These are phyloP conservation scores for Alternaria hordeiaustralica DNA, from an alignment of 2,329 filamentous ascomycete genomes.

Conservation along the genomic window DNA sequence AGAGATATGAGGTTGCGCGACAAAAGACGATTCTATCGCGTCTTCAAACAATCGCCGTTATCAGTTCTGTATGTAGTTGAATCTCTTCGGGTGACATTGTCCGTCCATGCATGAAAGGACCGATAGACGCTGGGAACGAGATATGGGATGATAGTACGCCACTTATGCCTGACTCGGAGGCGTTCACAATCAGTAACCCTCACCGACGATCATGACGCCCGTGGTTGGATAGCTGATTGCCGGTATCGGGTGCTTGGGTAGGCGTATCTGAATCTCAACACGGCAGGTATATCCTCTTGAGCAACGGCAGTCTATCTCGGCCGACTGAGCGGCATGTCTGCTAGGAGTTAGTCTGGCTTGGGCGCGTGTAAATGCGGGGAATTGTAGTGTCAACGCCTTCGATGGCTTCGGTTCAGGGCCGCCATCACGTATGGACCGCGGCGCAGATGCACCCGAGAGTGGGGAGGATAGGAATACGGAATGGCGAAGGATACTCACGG, in stretches of 20 bases:
- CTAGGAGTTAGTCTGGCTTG: constrained; percentile 5
- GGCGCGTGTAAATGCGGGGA: constrained; percentile 10
- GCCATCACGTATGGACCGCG: constrained; percentile 14
- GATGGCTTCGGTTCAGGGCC: constrained; percentile 4
- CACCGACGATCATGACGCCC: constrained; percentile 5
- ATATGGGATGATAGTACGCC: constrained; percentile 21
- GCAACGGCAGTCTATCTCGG: constrained; percentile 1
- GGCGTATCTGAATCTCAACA: constrained; percentile 10
- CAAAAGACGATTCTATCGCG: not conserved
- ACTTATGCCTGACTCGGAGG: constrained; percentile 19
- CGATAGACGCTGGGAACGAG: constrained; percentile 2
- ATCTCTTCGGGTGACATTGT: constrained; percentile 15
- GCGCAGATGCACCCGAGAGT: constrained; percentile 25
- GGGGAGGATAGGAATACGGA: constrained; percentile 23
- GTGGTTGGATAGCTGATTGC: constrained; percentile 9
- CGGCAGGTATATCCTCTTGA: constrained; percentile 4
- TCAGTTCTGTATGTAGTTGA: constrained; percentile 1
- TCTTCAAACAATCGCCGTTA: not conserved
- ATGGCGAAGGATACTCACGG: constrained; percentile 4
- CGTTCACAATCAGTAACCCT: constrained; percentile 15
- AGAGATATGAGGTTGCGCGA: not conserved
- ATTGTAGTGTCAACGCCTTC: constrained; percentile 1
- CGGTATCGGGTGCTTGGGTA: constrained; percentile 17
- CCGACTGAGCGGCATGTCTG: constrained; percentile 6
- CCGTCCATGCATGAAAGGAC: constrained; percentile 8